A percentile compares a stretch with the other conserved stretches of the same genome.
phyloP scores from a whole-genome alignment of 2,329 filamentous ascomycete genomes.

The Botrytis deweyae region DNA sequence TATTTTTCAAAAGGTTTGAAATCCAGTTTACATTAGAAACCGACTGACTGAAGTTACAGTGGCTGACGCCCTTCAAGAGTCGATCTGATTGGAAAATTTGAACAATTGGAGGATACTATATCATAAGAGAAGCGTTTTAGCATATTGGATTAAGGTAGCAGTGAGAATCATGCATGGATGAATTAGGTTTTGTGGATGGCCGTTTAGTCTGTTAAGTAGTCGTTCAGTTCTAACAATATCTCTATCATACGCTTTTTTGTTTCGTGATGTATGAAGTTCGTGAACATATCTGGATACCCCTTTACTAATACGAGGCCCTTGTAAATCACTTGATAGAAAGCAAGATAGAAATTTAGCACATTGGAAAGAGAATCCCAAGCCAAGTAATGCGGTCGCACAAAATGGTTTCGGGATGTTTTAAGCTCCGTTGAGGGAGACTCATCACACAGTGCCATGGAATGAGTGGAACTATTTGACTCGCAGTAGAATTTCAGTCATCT shows the following conservation, averaged over 20 bases:
- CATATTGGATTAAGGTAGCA: no score
- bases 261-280: neutral
- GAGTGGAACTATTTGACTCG: neutral
- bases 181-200: neutral
- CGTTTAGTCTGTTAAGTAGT: no score
- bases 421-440: no score
- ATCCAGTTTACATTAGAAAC: neutral
- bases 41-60: neutral
- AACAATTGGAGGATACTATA: neutral
- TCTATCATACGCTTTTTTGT: neutral
- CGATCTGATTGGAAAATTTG: neutral
- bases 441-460: neutral
- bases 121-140: neutral
- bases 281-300: neutral
- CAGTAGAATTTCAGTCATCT: neutral
- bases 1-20: neutral
- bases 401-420: neutral
- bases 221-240: no score
- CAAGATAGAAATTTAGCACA: neutral
- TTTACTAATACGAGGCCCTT: neutral
- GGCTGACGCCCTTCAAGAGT: neutral
- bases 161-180: neutral
- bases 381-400: neutral
- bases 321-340: neutral
- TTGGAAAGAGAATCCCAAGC: neutral